Base-by-base conservation (phyloP, 1,284 basidiomycete genomes). In the Microbotryum silenes-acaulis region DNA sequence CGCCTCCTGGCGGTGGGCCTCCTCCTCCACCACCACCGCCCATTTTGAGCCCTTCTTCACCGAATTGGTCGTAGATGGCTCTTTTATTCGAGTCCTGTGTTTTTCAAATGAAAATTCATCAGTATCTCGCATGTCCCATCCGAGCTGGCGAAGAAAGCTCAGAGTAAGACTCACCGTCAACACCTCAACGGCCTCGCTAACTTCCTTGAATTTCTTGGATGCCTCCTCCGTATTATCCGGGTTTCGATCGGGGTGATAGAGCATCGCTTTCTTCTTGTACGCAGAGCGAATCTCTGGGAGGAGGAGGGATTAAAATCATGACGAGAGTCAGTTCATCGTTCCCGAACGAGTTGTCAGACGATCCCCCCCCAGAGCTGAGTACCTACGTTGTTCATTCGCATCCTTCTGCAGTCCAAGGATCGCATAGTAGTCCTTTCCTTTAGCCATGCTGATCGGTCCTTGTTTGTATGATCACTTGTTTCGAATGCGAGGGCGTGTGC, bases 231-330 rank as follows among this genome's bases (percentile, higher is more conserved):
- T 85, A 56, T 78, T 78, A 50, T 86, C 85, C 58, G 79, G 78
- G 76, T 94, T 96, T 54, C 93, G 83, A 76, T 96, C 92, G 47
- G 91, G 91, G 77, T 94, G 91, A 84, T 87, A 89, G 80, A 94
- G 78, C 49, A 89, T 89, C 37, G 72, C 70, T 18, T 42, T 42
- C 37, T 42, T 42, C 37, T 42, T 42, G 12, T 42, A 42, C 12
- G 37, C 37, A 1, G 37, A 42, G 6, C 37, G 37, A 12, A 42
- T 42, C 37, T 42, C 37, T 42, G 37, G 9, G 12, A 42, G 14
- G 14, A 5, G 14, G 37, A 42, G 10, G 42, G n/a, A 21, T 31
- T 18, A 7, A 25, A 14, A 8, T 27, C 37, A 23, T 12, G 23
- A 27, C 2, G 16, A 9, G 25, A 10, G 52, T 54, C 52, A 44